Evolutionary conservation across 345 rosid species (phyloP), one percentile per base, ranked within the genome.

Genomic region (Hibiscus tridactylites): DNA sequence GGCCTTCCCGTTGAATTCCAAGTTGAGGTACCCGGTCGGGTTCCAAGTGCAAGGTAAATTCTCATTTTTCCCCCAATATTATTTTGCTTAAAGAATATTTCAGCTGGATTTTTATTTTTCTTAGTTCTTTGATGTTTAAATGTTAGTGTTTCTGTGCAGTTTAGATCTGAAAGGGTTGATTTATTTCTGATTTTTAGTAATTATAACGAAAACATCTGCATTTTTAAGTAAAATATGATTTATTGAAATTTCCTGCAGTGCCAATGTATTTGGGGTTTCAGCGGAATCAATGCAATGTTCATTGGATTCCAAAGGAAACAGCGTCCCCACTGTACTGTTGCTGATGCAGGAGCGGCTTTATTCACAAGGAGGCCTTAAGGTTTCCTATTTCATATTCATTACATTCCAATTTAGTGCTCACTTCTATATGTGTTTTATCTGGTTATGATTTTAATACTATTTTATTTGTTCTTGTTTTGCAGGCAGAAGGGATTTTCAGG

Each of bases 401-500:
- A 1, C 57, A 50, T 26, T 37, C n/a, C 17, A 10, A 28, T 16
- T 33, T 57, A 42, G 4, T 28, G 9, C 21, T 3, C 4, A 8
- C 24, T 12, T 7, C 29, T 21, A 49, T 9, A 28, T 13, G 56
- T 3, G 9, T 15, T 2, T 59, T 46, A 68, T 59, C 44, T 35
- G 46, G 42, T 37, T 26, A 6, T 54, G 26, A 50, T 71, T 65
- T 56, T 35, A n/a, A 44, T 71, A 16, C 1, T 54, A 19, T 73
- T 49, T 50, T 0, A 15, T 13, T 47, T 50, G 17, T 50, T 50
- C 54, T 50, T 50, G 17, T 50, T 13, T 50, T 50, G 17, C 56
- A 94, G 98, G 93, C 96, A 7, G 98, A 94, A 85, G 98, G 98
- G 28, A 86, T 94, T 54, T 94, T 91, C 73, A 88, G 98, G 73